A percentile compares a stretch with the other conserved stretches of the same genome.
These are phyloP conservation scores for Pseudogymnoascus sp. DNA, from an alignment of 2,329 filamentous ascomycete genomes.

Conservation along the genomic window DNA sequence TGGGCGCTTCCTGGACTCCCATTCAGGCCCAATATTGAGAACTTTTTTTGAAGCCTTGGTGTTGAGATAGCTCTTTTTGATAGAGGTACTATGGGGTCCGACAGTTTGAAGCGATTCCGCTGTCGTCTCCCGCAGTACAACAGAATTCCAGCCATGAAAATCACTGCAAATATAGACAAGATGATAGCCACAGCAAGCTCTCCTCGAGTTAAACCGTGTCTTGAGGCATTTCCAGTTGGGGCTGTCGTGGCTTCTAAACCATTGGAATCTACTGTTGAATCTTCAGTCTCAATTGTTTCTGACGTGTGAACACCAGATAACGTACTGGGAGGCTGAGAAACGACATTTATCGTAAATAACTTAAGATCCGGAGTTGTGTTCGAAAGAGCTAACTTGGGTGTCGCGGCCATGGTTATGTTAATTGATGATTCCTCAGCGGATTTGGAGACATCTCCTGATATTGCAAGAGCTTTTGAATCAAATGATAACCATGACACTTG, in stretches of 20 bases:
- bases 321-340: not conserved
- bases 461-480: conserved; percentile 19
- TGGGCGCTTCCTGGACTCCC: not conserved
- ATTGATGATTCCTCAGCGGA: conserved; percentile 14
- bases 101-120: not conserved
- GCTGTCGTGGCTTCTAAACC: not conserved
- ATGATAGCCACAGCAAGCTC: not conserved
- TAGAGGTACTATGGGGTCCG: not conserved
- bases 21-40: not conserved
- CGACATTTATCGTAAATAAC: conserved; percentile 19
- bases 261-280: conserved; percentile 7
- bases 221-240: not conserved
- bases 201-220: not conserved
- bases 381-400: conserved; percentile 16
- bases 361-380: conserved; percentile 13
- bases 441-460: conserved; percentile 23
- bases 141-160: not conserved
- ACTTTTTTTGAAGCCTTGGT: not conserved
- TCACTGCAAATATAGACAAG: not conserved
- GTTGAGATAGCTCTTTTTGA: not conserved
- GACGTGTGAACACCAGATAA: not conserved
- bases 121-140: not conserved
- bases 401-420: conserved; percentile 21
- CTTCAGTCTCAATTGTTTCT: conserved; percentile 2
- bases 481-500: conserved; percentile 23